Evolutionary conservation across 345 rosid species (phyloP).

Genomic region (Salix dunnii): DNA sequence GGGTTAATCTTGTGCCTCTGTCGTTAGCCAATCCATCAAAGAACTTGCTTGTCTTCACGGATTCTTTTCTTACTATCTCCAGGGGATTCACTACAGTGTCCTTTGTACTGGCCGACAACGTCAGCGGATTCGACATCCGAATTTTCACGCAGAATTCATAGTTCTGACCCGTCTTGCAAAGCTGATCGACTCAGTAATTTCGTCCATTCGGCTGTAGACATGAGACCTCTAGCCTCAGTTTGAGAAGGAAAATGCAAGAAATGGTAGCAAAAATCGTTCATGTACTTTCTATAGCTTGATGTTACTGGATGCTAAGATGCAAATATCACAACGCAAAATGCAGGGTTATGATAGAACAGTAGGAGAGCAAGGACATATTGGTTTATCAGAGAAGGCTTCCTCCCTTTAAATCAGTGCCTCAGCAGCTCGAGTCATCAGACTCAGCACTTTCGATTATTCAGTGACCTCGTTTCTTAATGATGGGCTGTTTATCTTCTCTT

Average conservation of each 20-base stretch:
- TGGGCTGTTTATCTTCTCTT: neutral
- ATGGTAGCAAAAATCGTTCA: neutral
- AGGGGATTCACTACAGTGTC: conserved; percentile 1
- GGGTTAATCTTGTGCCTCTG: no score
- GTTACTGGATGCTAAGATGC: neutral
- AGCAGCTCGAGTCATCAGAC: neutral
- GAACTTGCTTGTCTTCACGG: neutral
- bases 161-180: neutral
- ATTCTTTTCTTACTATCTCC: neutral
- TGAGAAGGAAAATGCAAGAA: neutral
- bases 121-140: neutral
- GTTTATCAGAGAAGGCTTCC: conserved; percentile 55
- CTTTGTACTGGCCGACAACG: neutral
- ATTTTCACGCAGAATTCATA: neutral
- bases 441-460: neutral
- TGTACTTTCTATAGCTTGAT: neutral
- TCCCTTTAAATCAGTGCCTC: conserved; percentile 47
- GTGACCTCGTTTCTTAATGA: neutral
- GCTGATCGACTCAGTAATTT: neutral
- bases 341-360: no score
- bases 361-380: no score
- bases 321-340: neutral
- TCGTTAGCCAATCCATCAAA: neutral
- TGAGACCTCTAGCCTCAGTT: neutral
- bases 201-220: neutral